Evolutionary conservation across 192 early-diverging fungal genomes (phyloP), one percentile per base, ranked within the genome.

Genomic region (Gamsiella multidivaricata): DNA sequence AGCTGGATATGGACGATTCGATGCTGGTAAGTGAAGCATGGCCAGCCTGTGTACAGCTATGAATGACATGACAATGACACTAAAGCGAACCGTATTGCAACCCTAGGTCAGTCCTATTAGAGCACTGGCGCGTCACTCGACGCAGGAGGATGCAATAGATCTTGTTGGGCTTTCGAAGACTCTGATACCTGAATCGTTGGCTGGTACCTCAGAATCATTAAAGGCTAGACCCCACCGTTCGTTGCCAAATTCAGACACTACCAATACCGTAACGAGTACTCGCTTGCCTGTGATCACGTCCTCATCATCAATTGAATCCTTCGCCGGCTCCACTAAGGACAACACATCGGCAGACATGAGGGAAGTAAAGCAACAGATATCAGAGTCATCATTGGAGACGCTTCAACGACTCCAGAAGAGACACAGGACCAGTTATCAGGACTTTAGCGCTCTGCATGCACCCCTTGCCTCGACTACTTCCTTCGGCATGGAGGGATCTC

Each of bases 21-120:
- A 34, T 28, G 2, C 17, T 3, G 25, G 65, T 68, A 59, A 50
- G 65, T 57, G n/a, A n/a, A n/a, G n/a, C n/a, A n/a, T n/a, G n/a
- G n/a, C n/a, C n/a, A n/a, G n/a, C n/a, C n/a, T n/a, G n/a, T n/a
- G n/a, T n/a, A n/a, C n/a, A n/a, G n/a, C n/a, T 34, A 18, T 17
- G 18, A 39, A 22, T 28, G 15, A 42, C 34, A 45, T 28, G 22
- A 59, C 9, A n/a, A n/a, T n/a, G n/a, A n/a, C n/a, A n/a, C n/a
- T n/a, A n/a, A n/a, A 54, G 25, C 7, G 10, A 26, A 29, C 20
- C 32, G 11, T 50, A n/a, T 25, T 11, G 3, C n/a, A 11, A 17
- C 18, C 25, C 15, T 63, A 71, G 69, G 34, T 49, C 2, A 54
- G 56, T 42, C 61, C 70, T 2, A 73, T 73, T 23, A 73, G 45